These are phyloP conservation scores for Phytopythium delawarense DNA, from an alignment of 352 stramenopile genomes.

Conservation along the genomic window DNA sequence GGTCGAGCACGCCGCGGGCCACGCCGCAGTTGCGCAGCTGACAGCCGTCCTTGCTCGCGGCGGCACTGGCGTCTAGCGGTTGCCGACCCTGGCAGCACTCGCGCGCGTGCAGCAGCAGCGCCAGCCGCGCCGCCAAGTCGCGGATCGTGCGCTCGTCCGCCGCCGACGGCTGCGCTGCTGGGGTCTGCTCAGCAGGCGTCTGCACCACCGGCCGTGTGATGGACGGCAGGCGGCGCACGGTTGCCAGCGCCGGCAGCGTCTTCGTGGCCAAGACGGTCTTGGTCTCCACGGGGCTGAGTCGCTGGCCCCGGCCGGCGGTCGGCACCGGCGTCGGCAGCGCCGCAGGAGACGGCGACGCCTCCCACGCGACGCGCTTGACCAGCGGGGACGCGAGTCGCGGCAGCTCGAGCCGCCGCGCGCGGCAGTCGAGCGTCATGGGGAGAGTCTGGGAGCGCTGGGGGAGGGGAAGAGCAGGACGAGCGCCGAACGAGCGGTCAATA, in stretches of 20 bases:
- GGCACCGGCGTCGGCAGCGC: background rate
- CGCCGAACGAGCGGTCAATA: background rate
- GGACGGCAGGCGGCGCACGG: background rate
- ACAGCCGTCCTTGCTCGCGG: slow-evolving; percentile 8
- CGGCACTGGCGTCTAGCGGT: background rate
- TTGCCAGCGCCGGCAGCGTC: background rate
- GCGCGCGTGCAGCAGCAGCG: slow-evolving; percentile 40
- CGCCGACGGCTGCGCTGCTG: background rate
- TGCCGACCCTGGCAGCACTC: slow-evolving; percentile 29
- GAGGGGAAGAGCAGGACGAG: no score
- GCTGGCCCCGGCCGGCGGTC: background rate
- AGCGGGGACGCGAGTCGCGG: background rate
- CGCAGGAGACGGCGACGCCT: background rate
- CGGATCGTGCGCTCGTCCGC: slow-evolving; percentile 8
- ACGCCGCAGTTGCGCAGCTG: slow-evolving; percentile 34
- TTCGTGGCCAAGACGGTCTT: slow-evolving; percentile 1
- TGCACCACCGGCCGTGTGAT: background rate
- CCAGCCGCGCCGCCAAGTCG: slow-evolving; percentile 32
- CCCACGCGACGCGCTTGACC: background rate
- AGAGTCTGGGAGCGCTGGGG: background rate
- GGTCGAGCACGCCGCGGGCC: slow-evolving; percentile 44
- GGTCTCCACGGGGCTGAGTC: background rate
- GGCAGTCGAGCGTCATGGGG: background rate
- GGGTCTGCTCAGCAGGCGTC: background rate
- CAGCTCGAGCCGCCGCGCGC: background rate